Base-by-base conservation (phyloP, 1,139 yeast genomes). In the Ogataea hybrid region DNA sequence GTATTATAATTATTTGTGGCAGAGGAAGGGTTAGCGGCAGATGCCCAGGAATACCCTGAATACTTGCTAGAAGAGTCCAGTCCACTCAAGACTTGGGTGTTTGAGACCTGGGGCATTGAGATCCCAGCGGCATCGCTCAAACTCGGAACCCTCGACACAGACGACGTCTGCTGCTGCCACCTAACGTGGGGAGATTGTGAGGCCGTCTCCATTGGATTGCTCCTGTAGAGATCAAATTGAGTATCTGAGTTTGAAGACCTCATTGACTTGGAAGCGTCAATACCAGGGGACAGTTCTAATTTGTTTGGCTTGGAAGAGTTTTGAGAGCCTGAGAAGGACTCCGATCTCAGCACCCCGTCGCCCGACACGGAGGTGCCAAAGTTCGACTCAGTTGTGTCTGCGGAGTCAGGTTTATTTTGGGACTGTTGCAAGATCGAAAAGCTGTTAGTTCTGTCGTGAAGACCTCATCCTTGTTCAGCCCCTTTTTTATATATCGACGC, bases 301-400 rank as follows among this genome's bases (percentile, higher is more conserved):
- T 30, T 36, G 17, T 32, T 38, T 25, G 22, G 38, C 25, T 28
- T 37, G 28, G 16, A 22, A 8, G 31, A 22, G n/a, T 17, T 12
- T 25, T 44, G 47, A 17, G 39, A 18, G 23, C 28, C 41, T 5
- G 41, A 38, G 21, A 41, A 37, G n/a, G 47, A 41, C 25, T 32
- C 37, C 34, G 33, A 37, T 33, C 43, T 39, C 29, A 39, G 21
- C 21, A 42, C 32, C 7, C 36, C 28, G 10, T 46, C 51, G 6
- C 49, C 49, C 3, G 49, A 48, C 6, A 38, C 42, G 7, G 49
- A 46, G 11, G 52, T 48, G 3, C 48, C 48, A 39, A 46, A 46
- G 33, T 48, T 48, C 9, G 52, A 48, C 32, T 46, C 48, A 1
- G 48, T 42, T 8, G 52, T 48, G 25, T 48, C 52, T 30, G 47